A percentile compares a stretch with the other conserved stretches of the same genome.
Evolutionary conservation across 148 eudicot genomes (phyloP).

Genomic region (Amaranthus hypochondriacus): DNA sequence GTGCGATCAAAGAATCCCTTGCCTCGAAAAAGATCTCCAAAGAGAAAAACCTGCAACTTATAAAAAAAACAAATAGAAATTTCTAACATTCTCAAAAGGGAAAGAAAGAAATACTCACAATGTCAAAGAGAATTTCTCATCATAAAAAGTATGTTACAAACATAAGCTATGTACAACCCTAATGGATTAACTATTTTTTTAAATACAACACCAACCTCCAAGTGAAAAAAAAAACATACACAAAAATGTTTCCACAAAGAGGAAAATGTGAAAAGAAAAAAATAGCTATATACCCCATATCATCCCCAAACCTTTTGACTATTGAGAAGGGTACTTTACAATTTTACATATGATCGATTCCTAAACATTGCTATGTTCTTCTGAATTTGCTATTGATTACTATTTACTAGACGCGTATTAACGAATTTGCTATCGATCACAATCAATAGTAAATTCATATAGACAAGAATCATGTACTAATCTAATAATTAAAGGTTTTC

Average conservation of each 20-base stretch:
- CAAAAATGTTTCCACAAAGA: neutral
- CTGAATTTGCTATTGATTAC: too few species aligned
- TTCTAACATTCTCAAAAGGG: neutral
- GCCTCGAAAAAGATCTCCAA: too few species aligned
- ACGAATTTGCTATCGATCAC: too few species aligned
- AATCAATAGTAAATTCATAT: too few species aligned
- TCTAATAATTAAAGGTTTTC: too few species aligned
- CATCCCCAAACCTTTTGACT: neutral
- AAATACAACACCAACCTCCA: neutral
- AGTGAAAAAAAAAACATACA: neutral
- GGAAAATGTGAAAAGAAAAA: neutral
- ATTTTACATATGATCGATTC: neutral
- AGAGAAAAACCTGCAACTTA: too few species aligned
- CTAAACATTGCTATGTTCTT: neutral
- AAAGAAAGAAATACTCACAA: neutral
- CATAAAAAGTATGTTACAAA: neutral
- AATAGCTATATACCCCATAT: neutral
- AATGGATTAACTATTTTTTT: neutral
- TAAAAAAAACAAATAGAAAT: too few species aligned
- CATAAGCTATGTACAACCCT: conserved; percentile 11
- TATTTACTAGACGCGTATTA: too few species aligned
- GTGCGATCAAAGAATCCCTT: too few species aligned
- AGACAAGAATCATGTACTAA: too few species aligned
- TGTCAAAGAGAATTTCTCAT: neutral
- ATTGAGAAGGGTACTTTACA: conserved; percentile 7